Conservation (phyloP, 352 stramenopile genomes). For the Phytophthora meadii region DNA sequence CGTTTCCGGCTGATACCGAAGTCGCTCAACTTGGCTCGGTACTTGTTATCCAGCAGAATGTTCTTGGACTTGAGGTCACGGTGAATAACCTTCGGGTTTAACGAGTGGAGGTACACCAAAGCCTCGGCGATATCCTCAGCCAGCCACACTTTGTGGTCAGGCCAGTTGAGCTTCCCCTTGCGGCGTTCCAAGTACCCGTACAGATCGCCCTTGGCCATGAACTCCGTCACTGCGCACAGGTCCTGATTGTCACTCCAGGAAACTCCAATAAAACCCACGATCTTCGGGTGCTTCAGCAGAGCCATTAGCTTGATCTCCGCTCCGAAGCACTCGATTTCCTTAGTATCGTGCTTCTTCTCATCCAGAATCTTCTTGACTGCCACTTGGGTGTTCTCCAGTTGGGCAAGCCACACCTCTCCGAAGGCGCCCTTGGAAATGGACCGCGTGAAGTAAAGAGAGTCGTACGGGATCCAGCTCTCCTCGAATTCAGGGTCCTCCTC, state of each 20-base stretch:
- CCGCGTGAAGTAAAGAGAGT: constrained; percentile 79
- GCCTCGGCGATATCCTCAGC: constrained; percentile 74
- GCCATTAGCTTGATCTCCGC: constrained; percentile 64
- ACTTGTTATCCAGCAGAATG: constrained; percentile 50
- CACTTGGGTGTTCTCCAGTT: constrained; percentile 81
- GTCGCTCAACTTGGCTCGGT: constrained; percentile 71
- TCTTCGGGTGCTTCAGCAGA: constrained; percentile 57
- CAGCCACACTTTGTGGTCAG: constrained; percentile 42
- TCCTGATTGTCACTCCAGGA: constrained; percentile 60
- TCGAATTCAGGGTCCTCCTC: constrained; percentile 62
- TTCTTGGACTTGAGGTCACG: constrained; percentile 87
- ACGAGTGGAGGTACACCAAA: constrained; percentile 83
- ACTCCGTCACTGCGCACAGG: constrained; percentile 59
- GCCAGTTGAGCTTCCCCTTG: constrained; percentile 39
- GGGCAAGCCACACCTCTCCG: constrained; percentile 83
- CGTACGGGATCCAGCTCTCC: constrained; percentile 67
- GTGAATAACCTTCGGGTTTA: constrained; percentile 85
- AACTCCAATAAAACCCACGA: constrained; percentile 55
- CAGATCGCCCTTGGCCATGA: constrained; percentile 59
- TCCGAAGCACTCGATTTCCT: constrained; percentile 80
- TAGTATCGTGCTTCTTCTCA: constrained; percentile 82
- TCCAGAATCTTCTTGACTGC: constrained; percentile 85
- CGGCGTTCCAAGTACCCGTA: constrained; percentile 42
- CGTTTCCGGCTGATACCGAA: constrained; percentile 81
- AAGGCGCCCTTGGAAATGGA: constrained; percentile 81